A percentile compares a stretch with the other conserved stretches of the same genome.
Conservation (phyloP, 2,329 filamentous ascomycete genomes). For the Phialophora macrospora region DNA sequence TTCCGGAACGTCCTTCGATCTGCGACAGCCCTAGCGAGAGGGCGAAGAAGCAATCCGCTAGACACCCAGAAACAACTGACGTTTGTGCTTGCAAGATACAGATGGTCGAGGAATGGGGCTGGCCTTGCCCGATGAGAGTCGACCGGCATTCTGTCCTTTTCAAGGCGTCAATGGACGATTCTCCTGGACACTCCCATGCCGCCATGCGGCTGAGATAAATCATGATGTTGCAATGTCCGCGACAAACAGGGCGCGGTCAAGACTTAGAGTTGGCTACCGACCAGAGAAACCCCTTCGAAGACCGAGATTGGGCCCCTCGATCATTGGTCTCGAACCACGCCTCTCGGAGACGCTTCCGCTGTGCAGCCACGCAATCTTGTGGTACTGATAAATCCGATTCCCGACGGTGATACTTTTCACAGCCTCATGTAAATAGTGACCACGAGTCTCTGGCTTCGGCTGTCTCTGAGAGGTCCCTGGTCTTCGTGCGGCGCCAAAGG, state of each 20-base stretch:
- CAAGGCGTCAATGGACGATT: background rate
- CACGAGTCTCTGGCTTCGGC: background rate
- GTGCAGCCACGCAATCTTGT: background rate
- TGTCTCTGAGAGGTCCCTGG: background rate
- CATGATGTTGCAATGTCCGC: background rate
- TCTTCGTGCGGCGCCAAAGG: background rate
- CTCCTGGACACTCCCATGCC: too few species aligned
- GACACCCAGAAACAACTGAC: slow-evolving; percentile 54
- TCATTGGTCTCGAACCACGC: background rate
- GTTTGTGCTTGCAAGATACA: slow-evolving; percentile 59
- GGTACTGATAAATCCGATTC: background rate
- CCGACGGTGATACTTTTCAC: background rate
- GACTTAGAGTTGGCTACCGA: background rate
- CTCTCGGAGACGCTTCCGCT: background rate
- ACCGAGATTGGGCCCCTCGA: background rate
- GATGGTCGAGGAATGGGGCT: slow-evolving; percentile 55
- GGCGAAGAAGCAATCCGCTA: slow-evolving; percentile 49
- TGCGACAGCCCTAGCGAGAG: slow-evolving; percentile 55
- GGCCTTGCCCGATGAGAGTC: slow-evolving; percentile 43
- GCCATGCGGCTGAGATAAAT: background rate
- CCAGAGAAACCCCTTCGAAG: background rate
- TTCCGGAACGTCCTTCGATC: slow-evolving; percentile 60
- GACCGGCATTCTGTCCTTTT: background rate
- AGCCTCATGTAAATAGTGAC: background rate
- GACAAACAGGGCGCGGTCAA: background rate